Conservation (phyloP, 2,329 filamentous ascomycete genomes). For the Alternaria sp. region DNA sequence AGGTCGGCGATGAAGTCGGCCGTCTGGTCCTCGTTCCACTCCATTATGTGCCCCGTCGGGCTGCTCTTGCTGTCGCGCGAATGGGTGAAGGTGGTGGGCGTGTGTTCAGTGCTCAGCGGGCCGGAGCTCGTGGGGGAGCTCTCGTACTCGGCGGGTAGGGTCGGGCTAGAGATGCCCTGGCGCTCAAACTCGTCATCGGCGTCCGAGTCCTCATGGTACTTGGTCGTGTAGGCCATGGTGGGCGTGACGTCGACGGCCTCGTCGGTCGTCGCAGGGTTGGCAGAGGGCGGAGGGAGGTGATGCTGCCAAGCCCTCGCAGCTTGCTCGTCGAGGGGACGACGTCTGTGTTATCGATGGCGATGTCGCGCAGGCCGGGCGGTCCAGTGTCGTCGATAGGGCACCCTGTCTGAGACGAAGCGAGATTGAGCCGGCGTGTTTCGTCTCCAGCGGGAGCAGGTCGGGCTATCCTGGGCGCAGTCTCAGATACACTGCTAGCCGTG, state of each 20-base stretch:
- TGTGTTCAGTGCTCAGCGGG: slow-evolving; percentile 74
- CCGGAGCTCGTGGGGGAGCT: slow-evolving; percentile 75
- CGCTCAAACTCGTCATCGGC: slow-evolving; percentile 85
- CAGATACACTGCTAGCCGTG: slow-evolving; percentile 26
- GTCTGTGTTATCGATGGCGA: slow-evolving; percentile 20
- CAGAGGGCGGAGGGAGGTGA: slow-evolving; percentile 17
- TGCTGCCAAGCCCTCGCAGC: slow-evolving; percentile 33
- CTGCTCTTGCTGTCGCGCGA: slow-evolving; percentile 67
- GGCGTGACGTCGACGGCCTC: slow-evolving; percentile 7
- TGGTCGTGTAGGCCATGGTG: slow-evolving; percentile 49
- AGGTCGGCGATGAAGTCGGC: slow-evolving; percentile 85
- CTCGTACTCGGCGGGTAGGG: slow-evolving; percentile 70
- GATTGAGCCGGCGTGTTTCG: slow-evolving; percentile 45
- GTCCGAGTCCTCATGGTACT: slow-evolving; percentile 74
- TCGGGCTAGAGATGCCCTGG: slow-evolving; percentile 68
- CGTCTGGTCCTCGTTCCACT: slow-evolving; percentile 86
- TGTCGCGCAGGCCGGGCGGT: slow-evolving; percentile 13
- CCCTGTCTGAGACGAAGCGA: slow-evolving; percentile 48
- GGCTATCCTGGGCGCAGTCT: slow-evolving; percentile 21
- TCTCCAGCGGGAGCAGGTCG: slow-evolving; percentile 20
- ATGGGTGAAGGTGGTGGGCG: slow-evolving; percentile 78
- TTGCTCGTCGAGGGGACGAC: slow-evolving; percentile 26
- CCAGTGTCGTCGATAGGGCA: slow-evolving; percentile 24
- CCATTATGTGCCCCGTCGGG: slow-evolving; percentile 76
- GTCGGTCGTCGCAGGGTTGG: slow-evolving; percentile 11